Evolutionary conservation across 768 basidiomycete species (phyloP).

Genomic region (Glaciozyma antarctica): DNA sequence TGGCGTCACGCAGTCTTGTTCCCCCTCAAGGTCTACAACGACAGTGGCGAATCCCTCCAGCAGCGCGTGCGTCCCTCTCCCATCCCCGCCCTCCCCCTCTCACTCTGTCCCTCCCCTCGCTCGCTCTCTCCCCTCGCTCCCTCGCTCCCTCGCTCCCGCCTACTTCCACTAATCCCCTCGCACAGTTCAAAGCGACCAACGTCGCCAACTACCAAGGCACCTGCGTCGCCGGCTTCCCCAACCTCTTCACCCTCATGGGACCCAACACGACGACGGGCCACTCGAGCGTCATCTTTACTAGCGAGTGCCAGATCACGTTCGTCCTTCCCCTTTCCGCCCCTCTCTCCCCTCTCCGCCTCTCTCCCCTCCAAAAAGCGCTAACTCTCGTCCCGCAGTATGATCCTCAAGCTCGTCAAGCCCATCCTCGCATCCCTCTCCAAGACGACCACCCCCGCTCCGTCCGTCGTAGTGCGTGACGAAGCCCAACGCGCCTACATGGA

Average conservation of each 20-base stretch:
- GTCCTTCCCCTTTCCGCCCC: too few species aligned
- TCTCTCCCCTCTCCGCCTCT: too few species aligned
- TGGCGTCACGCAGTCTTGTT: constrained; percentile 10
- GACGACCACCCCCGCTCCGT: constrained; percentile 4
- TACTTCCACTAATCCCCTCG: too few species aligned
- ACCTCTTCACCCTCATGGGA: constrained; percentile 26
- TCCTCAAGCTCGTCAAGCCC: constrained; percentile 8
- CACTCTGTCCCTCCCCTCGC: too few species aligned
- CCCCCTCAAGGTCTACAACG: constrained; percentile 22
- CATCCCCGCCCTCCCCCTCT: too few species aligned
- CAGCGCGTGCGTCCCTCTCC: too few species aligned
- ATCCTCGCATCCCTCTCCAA: neutral
- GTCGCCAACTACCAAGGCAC: constrained; percentile 6
- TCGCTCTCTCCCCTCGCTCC: too few species aligned
- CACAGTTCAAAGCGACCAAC: too few species aligned
- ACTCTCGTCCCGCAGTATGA: neutral
- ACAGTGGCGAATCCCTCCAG: too few species aligned
- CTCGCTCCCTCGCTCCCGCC: too few species aligned
- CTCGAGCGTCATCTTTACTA: constrained; percentile 33
- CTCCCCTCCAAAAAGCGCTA: too few species aligned
- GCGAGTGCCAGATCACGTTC: constrained; percentile 26
- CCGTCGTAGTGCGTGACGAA: constrained; percentile 28
- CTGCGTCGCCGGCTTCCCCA: constrained; percentile 14
- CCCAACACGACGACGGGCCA: constrained; percentile 35
- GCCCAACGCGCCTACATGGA: constrained; percentile 25